These are phyloP conservation scores for Lasiosphaeria hispida DNA, from an alignment of 495 filamentous ascomycete genomes.

Conservation along the genomic window DNA sequence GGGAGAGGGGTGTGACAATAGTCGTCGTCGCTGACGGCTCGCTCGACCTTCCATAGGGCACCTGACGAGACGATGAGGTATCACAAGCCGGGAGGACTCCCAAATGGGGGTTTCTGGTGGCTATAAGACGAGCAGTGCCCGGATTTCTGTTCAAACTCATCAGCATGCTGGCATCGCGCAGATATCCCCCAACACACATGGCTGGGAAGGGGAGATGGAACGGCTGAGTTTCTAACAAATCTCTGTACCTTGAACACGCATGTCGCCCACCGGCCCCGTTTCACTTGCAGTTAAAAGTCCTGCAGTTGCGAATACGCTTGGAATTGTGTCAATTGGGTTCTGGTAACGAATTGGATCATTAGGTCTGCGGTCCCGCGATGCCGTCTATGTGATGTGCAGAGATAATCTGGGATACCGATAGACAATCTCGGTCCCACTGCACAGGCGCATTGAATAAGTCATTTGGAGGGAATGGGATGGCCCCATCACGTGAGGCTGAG, in stretches of 20 bases:
- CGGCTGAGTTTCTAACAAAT: neutral
- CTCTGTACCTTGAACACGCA: constrained; percentile 21
- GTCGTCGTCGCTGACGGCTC: constrained; percentile 22
- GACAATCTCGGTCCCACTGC: neutral
- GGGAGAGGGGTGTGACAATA: neutral
- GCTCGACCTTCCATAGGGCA: constrained; percentile 24
- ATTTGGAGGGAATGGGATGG: neutral
- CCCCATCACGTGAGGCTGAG: constrained; percentile 17
- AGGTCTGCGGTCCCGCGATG: neutral
- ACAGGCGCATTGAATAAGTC: constrained; percentile 5
- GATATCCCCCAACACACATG: neutral
- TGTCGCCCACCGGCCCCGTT: constrained; percentile 6
- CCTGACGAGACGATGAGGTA: neutral
- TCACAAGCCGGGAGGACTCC: no score
- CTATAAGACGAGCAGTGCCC: constrained; percentile 12
- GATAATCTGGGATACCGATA: neutral
- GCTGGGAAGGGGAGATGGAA: neutral
- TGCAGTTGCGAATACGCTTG: neutral
- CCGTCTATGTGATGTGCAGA: neutral
- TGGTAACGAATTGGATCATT: constrained; percentile 2
- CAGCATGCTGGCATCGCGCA: constrained; percentile 10
- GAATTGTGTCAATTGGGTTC: neutral
- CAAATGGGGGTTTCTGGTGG: neutral
- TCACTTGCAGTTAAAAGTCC: neutral
- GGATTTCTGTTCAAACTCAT: constrained; percentile 18